Percentiles rank a stretch among this genome's conserved stretches.
Conservation (phyloP, 2,329 filamentous ascomycete species). For the Botrytis deweyae region DNA sequence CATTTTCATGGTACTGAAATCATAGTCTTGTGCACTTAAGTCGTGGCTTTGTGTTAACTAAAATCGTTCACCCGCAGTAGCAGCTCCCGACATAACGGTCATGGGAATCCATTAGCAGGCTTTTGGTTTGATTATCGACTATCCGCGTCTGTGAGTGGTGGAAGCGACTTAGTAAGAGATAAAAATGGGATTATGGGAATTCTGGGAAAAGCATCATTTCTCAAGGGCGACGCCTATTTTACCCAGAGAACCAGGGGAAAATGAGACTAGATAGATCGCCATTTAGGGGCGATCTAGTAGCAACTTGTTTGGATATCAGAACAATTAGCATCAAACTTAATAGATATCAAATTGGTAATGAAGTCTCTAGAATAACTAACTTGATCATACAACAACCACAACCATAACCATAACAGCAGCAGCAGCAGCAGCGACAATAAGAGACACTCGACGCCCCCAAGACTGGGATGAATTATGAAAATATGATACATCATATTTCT, state of each 20-base stretch:
- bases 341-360: background rate
- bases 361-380: background rate
- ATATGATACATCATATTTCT: slow-evolving; percentile 14
- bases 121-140: slow-evolving; percentile 1
- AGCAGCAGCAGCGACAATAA: background rate
- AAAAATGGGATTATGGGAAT: slow-evolving; percentile 14
- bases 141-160: slow-evolving; percentile 14
- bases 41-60: slow-evolving; percentile 20
- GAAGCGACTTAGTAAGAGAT: slow-evolving; percentile 14
- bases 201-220: slow-evolving; percentile 17
- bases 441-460: background rate
- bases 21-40: slow-evolving; percentile 19
- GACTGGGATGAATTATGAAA: background rate
- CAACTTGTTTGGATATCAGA: slow-evolving; percentile 1
- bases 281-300: slow-evolving; percentile 22
- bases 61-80: slow-evolving; percentile 24
- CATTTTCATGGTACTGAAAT: slow-evolving; percentile 18
- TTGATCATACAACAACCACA: background rate
- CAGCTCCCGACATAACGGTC: slow-evolving; percentile 23
- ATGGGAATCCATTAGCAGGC: slow-evolving; percentile 23
- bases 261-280: slow-evolving; percentile 20
- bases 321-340: background rate
- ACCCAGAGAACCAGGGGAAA: slow-evolving; percentile 17
- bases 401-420: background rate
- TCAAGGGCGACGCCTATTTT: slow-evolving; percentile 13